Evolutionary conservation across 768 basidiomycete genomes (phyloP), one percentile per base, ranked within the genome.

Genomic region (Lactarius sp.): DNA sequence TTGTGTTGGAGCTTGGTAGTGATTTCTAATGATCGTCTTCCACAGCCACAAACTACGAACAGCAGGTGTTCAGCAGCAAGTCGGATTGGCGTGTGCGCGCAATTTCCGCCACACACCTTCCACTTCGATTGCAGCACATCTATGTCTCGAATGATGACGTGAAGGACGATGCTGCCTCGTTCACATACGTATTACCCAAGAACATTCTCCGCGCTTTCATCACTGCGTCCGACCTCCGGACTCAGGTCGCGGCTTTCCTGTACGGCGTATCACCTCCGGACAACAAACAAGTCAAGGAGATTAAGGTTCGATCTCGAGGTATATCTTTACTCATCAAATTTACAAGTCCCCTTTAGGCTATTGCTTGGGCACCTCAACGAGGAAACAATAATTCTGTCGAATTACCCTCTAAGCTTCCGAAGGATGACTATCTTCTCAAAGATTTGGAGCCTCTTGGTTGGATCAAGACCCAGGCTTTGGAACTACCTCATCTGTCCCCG

Each of bases 131-230:
- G 64, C 95, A 98, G 73, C 95, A 99, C 73, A 97, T 98, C 75
- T 98, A 97, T 74, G 97, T 99, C 37, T 96, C 94, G 47, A 99
- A 98, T 72, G 97, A 99, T 71, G 96, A 99, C 71, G 95, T 99
- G 71, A 96, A 96, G 75, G 97, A 99, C 72, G 97, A 98, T 71
- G 94, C 95, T 5, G 86, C 88, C 27, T 92, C 92, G 8, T 94
- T 83, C 75, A 99, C 97, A 44, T 98, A 92, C 71, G 94, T 99
- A 59, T 80, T 99, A 57, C 95, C 97, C 34, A 99, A 99, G 83
- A 99, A 99, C 74, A 82, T 98, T 58, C 80, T 99, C 37, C 88
- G 92, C 52, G 89, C 94, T 3, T 98, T 99, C 78, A 90, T 98
- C 69, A 84, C 88, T 22, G 89, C 93, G 20, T 85, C 94, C 31